Evolutionary conservation across 805 yeast species (phyloP).

Genomic region (Torulaspora delbrueckii): DNA sequence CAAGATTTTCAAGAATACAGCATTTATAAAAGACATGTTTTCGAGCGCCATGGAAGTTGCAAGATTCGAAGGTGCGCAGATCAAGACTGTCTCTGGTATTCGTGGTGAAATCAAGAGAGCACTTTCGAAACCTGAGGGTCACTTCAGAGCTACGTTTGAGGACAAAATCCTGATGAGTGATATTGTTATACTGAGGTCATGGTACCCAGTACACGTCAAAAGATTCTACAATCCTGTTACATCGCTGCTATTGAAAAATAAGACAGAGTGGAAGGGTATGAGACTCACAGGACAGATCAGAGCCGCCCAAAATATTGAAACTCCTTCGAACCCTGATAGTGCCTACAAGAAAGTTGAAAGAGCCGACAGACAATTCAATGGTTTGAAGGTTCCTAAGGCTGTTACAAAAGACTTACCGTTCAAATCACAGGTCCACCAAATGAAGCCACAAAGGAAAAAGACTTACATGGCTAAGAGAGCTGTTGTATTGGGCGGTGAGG

Average conservation of each 20-base stretch:
- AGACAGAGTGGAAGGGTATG: conserved; percentile 94
- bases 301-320: conserved; percentile 60
- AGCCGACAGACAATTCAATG: conserved; percentile 76
- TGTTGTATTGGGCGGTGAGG: conserved; percentile 86
- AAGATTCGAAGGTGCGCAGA: conserved; percentile 95
- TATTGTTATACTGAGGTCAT: conserved; percentile 82
- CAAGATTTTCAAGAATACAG: conserved; percentile 91
- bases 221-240: conserved; percentile 95
- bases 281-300: conserved; percentile 90
- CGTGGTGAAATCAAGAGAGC: conserved; percentile 98
- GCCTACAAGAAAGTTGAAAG: conserved; percentile 73
- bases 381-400: conserved; percentile 78
- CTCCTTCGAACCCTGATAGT: conserved; percentile 54
- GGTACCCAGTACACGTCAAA: conserved; percentile 93
- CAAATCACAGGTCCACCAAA: conserved; percentile 81
- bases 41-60: conserved; percentile 90
- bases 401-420: conserved; percentile 79
- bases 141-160: conserved; percentile 93
- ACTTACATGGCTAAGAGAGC: conserved; percentile 89
- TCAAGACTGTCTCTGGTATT: conserved; percentile 94
- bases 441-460: conserved; percentile 81
- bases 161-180: conserved; percentile 91
- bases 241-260: conserved; percentile 70
- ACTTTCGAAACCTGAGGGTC: conserved; percentile 88
- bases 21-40: conserved; percentile 96